Evolutionary conservation across 306 rosid species (phyloP).

Genomic region (Sesbania bispinosa): DNA sequence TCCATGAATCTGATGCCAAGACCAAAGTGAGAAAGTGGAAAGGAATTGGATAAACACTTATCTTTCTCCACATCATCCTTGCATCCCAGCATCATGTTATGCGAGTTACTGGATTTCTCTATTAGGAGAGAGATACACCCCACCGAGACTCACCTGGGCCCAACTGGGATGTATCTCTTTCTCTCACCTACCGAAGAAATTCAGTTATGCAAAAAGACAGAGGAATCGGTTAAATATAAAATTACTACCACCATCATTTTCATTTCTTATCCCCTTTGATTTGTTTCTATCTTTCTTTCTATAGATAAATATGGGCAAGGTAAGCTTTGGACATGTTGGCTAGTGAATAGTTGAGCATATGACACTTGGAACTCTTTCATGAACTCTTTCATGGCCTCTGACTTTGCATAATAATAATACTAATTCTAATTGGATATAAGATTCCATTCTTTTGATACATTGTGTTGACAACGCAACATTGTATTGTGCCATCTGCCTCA

Average conservation of each 20-base stretch:
- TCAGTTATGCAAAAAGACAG: no score
- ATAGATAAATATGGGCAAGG: background rate
- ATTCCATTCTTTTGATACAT: slow-evolving; percentile 31
- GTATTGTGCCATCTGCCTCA: slow-evolving; percentile 35
- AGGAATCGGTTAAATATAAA: no score
- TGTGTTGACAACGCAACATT: slow-evolving; percentile 36
- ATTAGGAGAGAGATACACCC: no score
- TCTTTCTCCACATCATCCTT: slow-evolving; percentile 57
- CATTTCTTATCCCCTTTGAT: background rate
- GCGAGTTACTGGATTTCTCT: no score
- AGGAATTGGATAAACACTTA: slow-evolving; percentile 50
- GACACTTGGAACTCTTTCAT: slow-evolving; percentile 27
- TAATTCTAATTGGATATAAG: slow-evolving; percentile 28
- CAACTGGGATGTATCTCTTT: no score
- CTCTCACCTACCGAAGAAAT: no score
- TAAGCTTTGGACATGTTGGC: background rate
- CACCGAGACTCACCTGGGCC: no score
- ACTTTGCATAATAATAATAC: slow-evolving; percentile 19
- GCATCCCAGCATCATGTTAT: no score
- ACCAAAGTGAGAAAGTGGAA: slow-evolving; percentile 42
- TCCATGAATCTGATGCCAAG: slow-evolving; percentile 62
- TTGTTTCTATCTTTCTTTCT: background rate
- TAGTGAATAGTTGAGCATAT: background rate
- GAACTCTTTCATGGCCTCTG: slow-evolving; percentile 22
- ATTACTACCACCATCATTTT: background rate